Evolutionary conservation across 768 basidiomycete species (phyloP), one percentile per base, ranked within the genome.

Genomic region (Boletellus sp.): DNA sequence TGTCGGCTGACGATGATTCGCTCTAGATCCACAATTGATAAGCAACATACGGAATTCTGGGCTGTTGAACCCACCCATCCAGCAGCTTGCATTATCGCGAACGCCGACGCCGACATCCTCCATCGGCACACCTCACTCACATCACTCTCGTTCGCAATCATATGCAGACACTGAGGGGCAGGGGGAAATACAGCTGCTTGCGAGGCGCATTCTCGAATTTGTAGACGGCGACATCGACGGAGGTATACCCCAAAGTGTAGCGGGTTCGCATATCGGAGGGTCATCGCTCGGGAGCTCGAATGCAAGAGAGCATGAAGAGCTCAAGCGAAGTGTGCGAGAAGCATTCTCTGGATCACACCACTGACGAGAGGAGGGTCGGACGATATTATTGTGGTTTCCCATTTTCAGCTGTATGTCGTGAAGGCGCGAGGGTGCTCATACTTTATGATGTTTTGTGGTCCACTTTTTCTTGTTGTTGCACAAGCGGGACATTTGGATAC

Each of bases 141-240:
- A 87, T 61, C 79, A 78, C 59, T 84, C 87, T 17, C 77, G 76
- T 50, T 69, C 76, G 31, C 84, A 84, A 48, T 90, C 88, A 34
- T 85, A 87, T 58, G 85, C 86, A 51, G 90, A 87, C 37, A 90
- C 89, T 15, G 88, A 94, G 50, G 94, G 94, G 8, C 88, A 90
- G 56, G 85, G 88, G 33, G 95, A 97, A 72, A 97, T 98, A 55
- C 85, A 90, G 54, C 73, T 86, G 23, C 79, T 98, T 38, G 85
- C 87, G 8, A 76, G 86, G 39, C 80, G 91, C 55, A 96, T 96
- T 45, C 70, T 94, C 47, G 92, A 94, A 59, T 81, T 93, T 58
- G 84, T 92, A 16, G 91, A 95, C 36, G 81, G 81, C 23, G 88
- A 88, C 42, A 62, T 74, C 1, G 87, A 87, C 26, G 78, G 74